Evolutionary conservation across 83 land plant genomes (phyloP), one percentile per base, ranked within the genome.

Genomic region (Larix sibirica): DNA sequence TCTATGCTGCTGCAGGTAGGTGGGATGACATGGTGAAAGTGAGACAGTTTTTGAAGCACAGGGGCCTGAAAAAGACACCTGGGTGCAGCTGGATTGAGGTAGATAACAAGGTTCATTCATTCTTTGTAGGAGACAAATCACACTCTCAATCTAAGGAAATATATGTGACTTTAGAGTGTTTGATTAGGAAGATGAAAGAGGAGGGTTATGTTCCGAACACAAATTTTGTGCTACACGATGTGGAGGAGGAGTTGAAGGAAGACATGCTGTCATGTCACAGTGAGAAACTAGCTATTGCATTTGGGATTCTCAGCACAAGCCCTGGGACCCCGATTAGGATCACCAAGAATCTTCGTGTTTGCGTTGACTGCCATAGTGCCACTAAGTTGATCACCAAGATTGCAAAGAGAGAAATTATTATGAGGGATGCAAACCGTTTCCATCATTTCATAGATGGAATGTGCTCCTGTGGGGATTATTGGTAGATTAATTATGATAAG

Each of bases 401-500:
- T 65, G 28, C 68, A 65, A 21, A 1, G 68, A n/a, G 68, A 65
- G 68, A 65, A 65, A 65, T 65, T 9, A 65, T 65, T 21, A 65
- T 65, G 67, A 64, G 67, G 67, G 67, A 64, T 64, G 67, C 67
- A n/a, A n/a, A 64, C 9, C 67, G 67, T 64, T 64, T 65, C 26
- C 68, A 65, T 65, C 26, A 24, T 65, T 65, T 65, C 12, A 21
- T 9, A 2, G 12, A 65, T 65, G 68, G 68, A 21, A 21, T 65
- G 23, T 65, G 68, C 20, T 65, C 68, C 7, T 65, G 68, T 24
- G 68, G 68, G 26, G 68, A 65, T 65, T 65, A 65, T 65, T 65
- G 68, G 68, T 65, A 65, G 58, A 54, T 54, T 54, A 10, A 54
- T 54, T 12, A 54, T 2, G 58, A 54, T 54, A 54, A 54, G 58